phyloP scores from a whole-genome alignment of 2,329 filamentous ascomycete species.

The Cladosporium sp. region DNA sequence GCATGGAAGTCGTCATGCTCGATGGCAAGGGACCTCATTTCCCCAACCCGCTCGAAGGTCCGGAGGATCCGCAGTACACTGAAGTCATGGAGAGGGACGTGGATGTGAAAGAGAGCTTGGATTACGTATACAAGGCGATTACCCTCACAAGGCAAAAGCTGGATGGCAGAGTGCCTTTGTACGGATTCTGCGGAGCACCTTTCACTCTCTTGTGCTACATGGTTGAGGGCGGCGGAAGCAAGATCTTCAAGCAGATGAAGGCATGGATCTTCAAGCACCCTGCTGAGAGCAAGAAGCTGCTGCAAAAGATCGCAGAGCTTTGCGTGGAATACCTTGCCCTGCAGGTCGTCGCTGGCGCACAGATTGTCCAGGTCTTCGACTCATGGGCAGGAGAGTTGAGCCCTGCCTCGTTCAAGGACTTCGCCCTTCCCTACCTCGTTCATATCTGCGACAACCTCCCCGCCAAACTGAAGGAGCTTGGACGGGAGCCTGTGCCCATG shows the following conservation, averaged over 20 bases:
- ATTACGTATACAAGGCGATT: conserved; percentile 95
- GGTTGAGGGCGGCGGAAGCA: conserved; percentile 95
- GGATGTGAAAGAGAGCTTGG: conserved; percentile 78
- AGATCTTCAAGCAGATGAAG: conserved; percentile 90
- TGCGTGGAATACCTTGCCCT: conserved; percentile 92
- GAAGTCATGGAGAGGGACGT: conserved; percentile 72
- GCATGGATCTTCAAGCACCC: conserved; percentile 94
- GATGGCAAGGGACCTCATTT: conserved; percentile 97
- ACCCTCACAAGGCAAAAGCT: conserved; percentile 86
- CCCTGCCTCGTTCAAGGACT: conserved; percentile 74
- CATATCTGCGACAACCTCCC: conserved; percentile 82
- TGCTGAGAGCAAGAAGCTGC: conserved; percentile 70
- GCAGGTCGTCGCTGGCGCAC: conserved; percentile 89
- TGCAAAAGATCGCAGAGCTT: conserved; percentile 88
- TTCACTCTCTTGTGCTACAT: conserved; percentile 99
- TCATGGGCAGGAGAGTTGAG: conserved; percentile 96
- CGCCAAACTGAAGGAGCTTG: conserved; percentile 65
- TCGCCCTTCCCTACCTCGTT: conserved; percentile 79
- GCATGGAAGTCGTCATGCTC: conserved; percentile 98
- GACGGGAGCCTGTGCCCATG: conserved; percentile 82
- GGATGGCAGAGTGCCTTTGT: conserved; percentile 80
- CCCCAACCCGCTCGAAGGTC: conserved; percentile 73
- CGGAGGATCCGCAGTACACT: conserved; percentile 77
- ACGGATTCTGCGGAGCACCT: conserved; percentile 93
- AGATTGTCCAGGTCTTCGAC: conserved; percentile 95